These are phyloP conservation scores for Lachnellula suecica DNA, from an alignment of 2,329 filamentous ascomycete genomes.

Conservation along the genomic window DNA sequence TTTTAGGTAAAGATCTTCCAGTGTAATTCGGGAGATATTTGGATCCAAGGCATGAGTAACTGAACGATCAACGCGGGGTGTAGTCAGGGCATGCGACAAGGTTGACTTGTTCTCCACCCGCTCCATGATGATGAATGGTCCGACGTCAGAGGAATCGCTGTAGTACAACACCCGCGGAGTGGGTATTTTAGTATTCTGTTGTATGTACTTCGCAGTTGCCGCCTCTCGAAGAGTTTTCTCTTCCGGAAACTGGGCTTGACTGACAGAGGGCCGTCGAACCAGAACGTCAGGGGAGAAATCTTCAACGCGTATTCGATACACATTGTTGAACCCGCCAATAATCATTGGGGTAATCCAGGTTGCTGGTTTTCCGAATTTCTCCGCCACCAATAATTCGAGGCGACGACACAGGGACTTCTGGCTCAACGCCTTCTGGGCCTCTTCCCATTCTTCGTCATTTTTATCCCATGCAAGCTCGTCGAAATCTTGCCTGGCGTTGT, in stretches of 20 bases:
- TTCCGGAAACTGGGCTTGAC: slow-evolving; percentile 4
- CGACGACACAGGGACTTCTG: not conserved
- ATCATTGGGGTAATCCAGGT: slow-evolving; percentile 5
- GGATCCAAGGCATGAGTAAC: slow-evolving; percentile 29
- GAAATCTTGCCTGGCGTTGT: slow-evolving; percentile 5
- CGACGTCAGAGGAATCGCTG: not conserved
- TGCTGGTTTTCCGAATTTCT: slow-evolving; percentile 5
- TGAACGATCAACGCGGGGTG: slow-evolving; percentile 28
- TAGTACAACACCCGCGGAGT: not conserved
- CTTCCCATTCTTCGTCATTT: slow-evolving; percentile 3
- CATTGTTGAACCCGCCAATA: slow-evolving; percentile 5
- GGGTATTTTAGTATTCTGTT: slow-evolving; percentile 2
- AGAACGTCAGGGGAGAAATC: not conserved
- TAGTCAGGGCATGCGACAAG: slow-evolving; percentile 1
- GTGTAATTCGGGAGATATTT: not conserved
- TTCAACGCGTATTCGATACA: slow-evolving; percentile 10
- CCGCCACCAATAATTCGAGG: not conserved
- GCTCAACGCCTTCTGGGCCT: slow-evolving; percentile 1
- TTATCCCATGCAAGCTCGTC: slow-evolving; percentile 5
- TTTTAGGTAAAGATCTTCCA: not conserved
- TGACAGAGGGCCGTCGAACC: slow-evolving; percentile 1
- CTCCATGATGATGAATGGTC: slow-evolving; percentile 10
- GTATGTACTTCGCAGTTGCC: slow-evolving; percentile 2
- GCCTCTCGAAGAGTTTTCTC: slow-evolving; percentile 10
- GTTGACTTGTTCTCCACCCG: slow-evolving; percentile 1